A percentile compares a stretch with the other conserved stretches of the same genome.
Conservation (phyloP, 257 asterid species). For the Petunia axillaris region DNA sequence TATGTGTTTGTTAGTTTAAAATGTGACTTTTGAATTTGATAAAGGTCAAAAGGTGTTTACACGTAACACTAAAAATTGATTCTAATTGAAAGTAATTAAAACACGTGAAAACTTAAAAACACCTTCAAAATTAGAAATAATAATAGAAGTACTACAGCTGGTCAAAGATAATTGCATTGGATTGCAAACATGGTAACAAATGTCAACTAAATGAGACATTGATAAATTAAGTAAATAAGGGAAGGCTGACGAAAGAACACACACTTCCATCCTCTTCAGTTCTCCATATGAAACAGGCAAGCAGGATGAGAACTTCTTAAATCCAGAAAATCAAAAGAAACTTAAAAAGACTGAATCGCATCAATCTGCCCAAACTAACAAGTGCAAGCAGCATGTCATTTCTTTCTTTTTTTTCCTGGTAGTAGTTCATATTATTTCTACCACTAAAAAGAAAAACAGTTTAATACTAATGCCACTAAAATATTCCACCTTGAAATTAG, state of each 20-base stretch:
- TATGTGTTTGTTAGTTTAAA: not conserved
- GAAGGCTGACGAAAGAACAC: not conserved
- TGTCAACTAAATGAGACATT: not conserved
- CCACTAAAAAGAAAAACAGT: too few relatives aligned
- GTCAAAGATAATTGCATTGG: not conserved
- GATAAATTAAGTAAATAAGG: not conserved
- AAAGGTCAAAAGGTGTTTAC: not conserved
- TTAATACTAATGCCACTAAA: too few relatives aligned
- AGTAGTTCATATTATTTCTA: too few relatives aligned
- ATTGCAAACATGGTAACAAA: not conserved
- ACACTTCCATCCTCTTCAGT: not conserved
- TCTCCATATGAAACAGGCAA: not conserved
- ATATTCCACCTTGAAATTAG: too few relatives aligned
- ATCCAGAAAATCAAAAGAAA: not conserved
- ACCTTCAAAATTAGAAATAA: not conserved
- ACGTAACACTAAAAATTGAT: not conserved
- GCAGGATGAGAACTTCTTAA: not conserved
- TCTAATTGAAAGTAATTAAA: too few relatives aligned
- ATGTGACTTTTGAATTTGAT: not conserved
- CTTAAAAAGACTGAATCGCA: not conserved
- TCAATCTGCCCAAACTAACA: not conserved
- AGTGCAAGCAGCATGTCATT: not conserved
- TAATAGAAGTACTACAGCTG: not conserved
- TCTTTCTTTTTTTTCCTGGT: too few relatives aligned
- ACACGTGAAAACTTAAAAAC: not conserved